Evolutionary conservation across 2,329 filamentous ascomycete species (phyloP).

Genomic region (Aureobasidium sp.): DNA sequence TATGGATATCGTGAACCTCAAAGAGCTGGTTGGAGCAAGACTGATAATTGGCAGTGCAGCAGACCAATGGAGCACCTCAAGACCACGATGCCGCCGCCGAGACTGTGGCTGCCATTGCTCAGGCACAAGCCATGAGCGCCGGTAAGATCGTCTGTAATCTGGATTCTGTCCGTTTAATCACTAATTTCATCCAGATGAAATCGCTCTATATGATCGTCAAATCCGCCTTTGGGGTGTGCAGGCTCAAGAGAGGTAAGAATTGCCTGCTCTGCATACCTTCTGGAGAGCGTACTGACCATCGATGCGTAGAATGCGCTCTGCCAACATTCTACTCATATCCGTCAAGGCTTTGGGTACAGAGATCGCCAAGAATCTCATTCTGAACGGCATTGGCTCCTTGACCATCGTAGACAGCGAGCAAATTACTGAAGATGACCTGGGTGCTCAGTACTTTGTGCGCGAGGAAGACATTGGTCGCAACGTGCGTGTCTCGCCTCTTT

Average conservation of each 20-base stretch:
- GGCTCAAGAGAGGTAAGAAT: constrained; percentile 59
- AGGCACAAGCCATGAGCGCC: constrained; percentile 35
- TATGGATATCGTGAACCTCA: not conserved
- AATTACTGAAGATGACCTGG: constrained; percentile 73
- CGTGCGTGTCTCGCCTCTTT: constrained; percentile 31
- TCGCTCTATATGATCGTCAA: constrained; percentile 93
- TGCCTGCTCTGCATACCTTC: constrained; percentile 35
- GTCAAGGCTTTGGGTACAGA: constrained; percentile 86
- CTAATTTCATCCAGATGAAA: constrained; percentile 60
- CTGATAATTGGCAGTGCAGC: not conserved
- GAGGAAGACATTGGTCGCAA: constrained; percentile 69
- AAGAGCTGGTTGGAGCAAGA: not conserved
- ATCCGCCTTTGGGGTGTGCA: constrained; percentile 96
- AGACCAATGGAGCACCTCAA: constrained; percentile 21
- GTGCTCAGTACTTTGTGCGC: constrained; percentile 62
- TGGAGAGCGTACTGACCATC: not conserved
- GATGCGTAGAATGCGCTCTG: constrained; percentile 58
- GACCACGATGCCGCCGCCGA: constrained; percentile 31
- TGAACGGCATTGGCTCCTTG: constrained; percentile 84
- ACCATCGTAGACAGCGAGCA: constrained; percentile 75
- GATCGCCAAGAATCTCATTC: constrained; percentile 92
- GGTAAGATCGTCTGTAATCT: not conserved
- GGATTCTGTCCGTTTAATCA: not conserved
- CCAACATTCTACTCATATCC: constrained; percentile 82
- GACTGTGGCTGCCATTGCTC: constrained; percentile 32